Base-by-base conservation (phyloP, 176 grass and related monocot genomes). In the Bonia amplexicaulis region DNA sequence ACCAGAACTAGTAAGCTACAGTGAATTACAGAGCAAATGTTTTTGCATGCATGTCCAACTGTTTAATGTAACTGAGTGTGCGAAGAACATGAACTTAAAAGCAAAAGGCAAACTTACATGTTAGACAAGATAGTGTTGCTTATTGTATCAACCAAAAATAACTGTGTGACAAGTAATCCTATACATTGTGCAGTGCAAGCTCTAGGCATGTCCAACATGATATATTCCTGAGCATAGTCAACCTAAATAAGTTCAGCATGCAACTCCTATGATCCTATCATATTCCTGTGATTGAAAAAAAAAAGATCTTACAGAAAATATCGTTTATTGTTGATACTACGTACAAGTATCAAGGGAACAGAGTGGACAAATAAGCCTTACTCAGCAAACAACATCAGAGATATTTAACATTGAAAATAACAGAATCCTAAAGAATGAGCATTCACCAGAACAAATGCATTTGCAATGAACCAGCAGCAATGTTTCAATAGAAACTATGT, bases 381-480 rank as follows among this genome's bases (percentile, higher is more conserved):
- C 11, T 76, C 31, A 72, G 13, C 75, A 77, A 85, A 83, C 31
- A 57, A 78, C 9, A 42, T 26, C 41, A 55, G 37, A 66, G 47
- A 65, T 61, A 71, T 37, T 20, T 53, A 66, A 82, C 39, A 81
- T 59, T 25, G 29, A 49, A 82, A 58, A 69, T 68, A 37, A 71
- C 40, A 47, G 5, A 52, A 64, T 23, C 25, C 46, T 51, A 80
- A 55, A 14, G 9, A 72, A 25, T 63, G 20, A 9, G 13, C 20
- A 64, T 44, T 7, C 13, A 26, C 22, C 45, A 37, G n/a, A 37
- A 65, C 15, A 79, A 48, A 73, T 49, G 22, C 22, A 49, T 42
- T 53, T 76, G 45, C 61, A 84, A 52, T 67, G 6, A 27, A 71
- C 57, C 26, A 74, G 9, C 9, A 20, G 8, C 26, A 64, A 54